Base-by-base conservation (phyloP, 2,329 filamentous ascomycete species). In the Sclerotiophoma versabilis region DNA sequence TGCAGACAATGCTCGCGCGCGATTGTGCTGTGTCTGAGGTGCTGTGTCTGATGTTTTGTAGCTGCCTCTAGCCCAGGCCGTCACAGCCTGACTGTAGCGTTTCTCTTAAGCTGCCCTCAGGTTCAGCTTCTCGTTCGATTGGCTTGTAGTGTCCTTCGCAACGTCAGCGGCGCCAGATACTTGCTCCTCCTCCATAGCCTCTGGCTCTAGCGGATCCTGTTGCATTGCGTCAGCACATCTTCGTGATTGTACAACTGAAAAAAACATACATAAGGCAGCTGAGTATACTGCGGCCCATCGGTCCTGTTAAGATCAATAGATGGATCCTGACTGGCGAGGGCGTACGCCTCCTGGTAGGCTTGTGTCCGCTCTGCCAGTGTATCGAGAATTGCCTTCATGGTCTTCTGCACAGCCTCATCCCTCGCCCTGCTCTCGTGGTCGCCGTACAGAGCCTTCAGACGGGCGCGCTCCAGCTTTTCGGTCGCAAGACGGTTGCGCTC, bases 401-500 rank as follows among this genome's bases (percentile, higher is more conserved):
- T 97, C 72, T 81, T 79, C 65, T 82, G 82, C 80, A 96, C 92
- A 78, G 82, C 81, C 42, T 76, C 75, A 53, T 92, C 84, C 59
- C 95, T 85, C 36, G 77, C 71, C 17, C 81, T 77, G 36, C 84
- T 80, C 78, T 96, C 91, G 37, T 79, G 80, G 22, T 87, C 83
- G 63, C 93, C 93, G 69, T 90, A 95, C 23, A 88, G 87, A 42
- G 91, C 81, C 61, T 88, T 81, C 49, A 90, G 71, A 63, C 89
- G 84, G 25, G 79, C 71, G 66, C 91, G 83, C 79, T 96, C 92
- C 52, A 82, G 76, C 47, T 82, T 81, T 63, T 89, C 87, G 25
- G 96, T 98, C n/a, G 86, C 83, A 65, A 98, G 85, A 64, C 91
- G 85, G 77, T 99, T 99, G 68, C 90, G 83, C 79, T 99, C 95